Evolutionary conservation across 73 alveolate species (phyloP), one percentile per base, ranked within the genome.

Genomic region (Urostyla sp.): DNA sequence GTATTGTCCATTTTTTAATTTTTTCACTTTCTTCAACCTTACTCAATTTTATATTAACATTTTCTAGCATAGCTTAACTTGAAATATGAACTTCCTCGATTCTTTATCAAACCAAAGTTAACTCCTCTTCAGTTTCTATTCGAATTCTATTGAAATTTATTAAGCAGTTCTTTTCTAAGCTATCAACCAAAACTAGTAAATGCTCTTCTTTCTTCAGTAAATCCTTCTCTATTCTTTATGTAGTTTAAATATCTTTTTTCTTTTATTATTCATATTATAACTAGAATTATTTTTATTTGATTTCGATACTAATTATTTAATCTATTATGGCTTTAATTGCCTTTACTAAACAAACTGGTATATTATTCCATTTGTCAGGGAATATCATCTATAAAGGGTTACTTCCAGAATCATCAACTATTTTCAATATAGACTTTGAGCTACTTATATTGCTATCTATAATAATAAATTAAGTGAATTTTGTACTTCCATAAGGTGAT

Each of bases 341-440:
- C 34, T 69, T 69, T 3, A 69, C 83, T 4, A 69, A 55, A 24
- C 83, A 69, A 13, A 69, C 49, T 10, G 83, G 83, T 23, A 69
- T 69, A 54, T 69, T 69, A 37, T 69, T 69, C 83, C 83, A 69
- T 6, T 67, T 49, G 45, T 69, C 83, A 4, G 83, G 83, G 52
- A 11, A 11, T 16, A 40, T 16, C 52, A 11, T 40, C 16, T 40
- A 16, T 16, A 40, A 40, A 10, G 52, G 52, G 52, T 40, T n/a
- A n/a, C n/a, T n/a, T n/a, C n/a, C n/a, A n/a, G n/a, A n/a, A n/a
- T n/a, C n/a, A n/a, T n/a, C n/a, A n/a, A n/a, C n/a, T n/a, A n/a
- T n/a, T n/a, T n/a, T n/a, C n/a, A n/a, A n/a, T n/a, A n/a, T n/a
- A n/a, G n/a, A n/a, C n/a, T n/a, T n/a, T n/a, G n/a, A n/a, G n/a